phyloP scores from a whole-genome alignment of 2,329 filamentous ascomycete genomes.

The Colletotrichum sp. region DNA sequence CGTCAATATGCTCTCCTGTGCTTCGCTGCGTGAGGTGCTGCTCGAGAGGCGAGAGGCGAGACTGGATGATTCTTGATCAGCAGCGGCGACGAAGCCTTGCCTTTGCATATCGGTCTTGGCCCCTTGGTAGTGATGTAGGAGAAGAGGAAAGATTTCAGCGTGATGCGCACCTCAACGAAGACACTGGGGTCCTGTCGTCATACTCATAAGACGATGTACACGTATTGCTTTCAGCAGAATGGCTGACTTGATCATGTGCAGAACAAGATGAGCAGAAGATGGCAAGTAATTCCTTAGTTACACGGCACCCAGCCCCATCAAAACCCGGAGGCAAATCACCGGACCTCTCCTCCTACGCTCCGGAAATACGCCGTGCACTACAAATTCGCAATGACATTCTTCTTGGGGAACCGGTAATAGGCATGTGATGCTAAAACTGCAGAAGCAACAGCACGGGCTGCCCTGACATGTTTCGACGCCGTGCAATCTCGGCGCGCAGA shows the following conservation, averaged over 20 bases:
- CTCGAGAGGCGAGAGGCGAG: neutral
- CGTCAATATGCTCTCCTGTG: neutral
- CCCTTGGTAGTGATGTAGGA: neutral
- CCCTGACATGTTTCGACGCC: constrained; percentile 11
- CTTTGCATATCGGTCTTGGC: neutral
- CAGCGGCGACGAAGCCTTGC: neutral
- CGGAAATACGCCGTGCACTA: neutral
- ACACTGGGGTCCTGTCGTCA: neutral
- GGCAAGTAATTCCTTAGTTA: neutral
- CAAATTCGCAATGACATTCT: neutral
- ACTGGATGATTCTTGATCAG: neutral
- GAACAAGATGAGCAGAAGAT: neutral
- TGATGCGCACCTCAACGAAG: neutral
- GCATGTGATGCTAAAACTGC: constrained; percentile 4
- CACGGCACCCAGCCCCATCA: neutral
- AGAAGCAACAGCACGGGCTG: constrained; percentile 8
- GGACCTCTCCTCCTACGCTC: constrained; percentile 4
- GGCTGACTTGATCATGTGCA: neutral
- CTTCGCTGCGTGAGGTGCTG: neutral
- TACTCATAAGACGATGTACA: neutral
- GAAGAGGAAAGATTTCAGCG: neutral
- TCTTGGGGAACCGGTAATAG: neutral
- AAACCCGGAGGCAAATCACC: neutral
- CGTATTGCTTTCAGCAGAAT: neutral
- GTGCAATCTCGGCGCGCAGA: constrained; percentile 5